These are phyloP conservation scores for Maudiozyma serrabonitensis DNA, from an alignment of 805 yeast genomes.

Conservation along the genomic window DNA sequence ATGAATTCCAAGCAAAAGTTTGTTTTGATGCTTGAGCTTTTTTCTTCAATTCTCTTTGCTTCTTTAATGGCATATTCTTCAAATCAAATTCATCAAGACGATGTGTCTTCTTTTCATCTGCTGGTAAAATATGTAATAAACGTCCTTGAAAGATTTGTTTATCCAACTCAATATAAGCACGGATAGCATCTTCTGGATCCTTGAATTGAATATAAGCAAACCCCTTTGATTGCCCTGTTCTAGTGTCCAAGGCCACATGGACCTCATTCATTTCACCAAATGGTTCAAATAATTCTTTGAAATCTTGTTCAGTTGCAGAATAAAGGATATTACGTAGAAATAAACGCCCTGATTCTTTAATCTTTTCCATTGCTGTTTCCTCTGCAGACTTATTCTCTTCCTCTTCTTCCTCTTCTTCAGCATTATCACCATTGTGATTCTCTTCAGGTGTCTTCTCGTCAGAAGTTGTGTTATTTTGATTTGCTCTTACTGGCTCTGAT, in stretches of 20 bases:
- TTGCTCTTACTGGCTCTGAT: constrained; percentile 15
- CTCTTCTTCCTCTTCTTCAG: constrained; percentile 15
- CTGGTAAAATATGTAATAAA: constrained; percentile 80
- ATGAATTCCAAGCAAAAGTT: constrained; percentile 91
- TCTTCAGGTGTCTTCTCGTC: constrained; percentile 2
- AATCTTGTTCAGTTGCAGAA: constrained; percentile 70
- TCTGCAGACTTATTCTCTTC: constrained; percentile 31
- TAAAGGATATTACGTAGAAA: constrained; percentile 82
- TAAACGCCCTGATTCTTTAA: constrained; percentile 64
- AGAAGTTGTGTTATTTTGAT: background rate
- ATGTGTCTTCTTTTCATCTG: constrained; percentile 71
- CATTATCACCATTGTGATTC: constrained; percentile 1
- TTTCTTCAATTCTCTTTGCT: constrained; percentile 75
- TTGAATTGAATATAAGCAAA: constrained; percentile 75
- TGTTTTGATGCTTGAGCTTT: constrained; percentile 77
- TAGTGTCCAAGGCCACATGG: constrained; percentile 83
- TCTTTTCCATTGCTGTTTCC: constrained; percentile 40
- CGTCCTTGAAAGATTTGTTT: constrained; percentile 92
- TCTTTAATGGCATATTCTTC: constrained; percentile 83
- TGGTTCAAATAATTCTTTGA: constrained; percentile 47
- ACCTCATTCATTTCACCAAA: constrained; percentile 80
- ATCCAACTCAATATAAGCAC: constrained; percentile 67
- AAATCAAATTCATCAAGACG: constrained; percentile 83
- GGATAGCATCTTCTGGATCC: constrained; percentile 61
- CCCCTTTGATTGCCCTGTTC: constrained; percentile 87